These are phyloP conservation scores for Tinospora cordifolia DNA, from an alignment of 164 flowering plant genomes.

Conservation along the genomic window DNA sequence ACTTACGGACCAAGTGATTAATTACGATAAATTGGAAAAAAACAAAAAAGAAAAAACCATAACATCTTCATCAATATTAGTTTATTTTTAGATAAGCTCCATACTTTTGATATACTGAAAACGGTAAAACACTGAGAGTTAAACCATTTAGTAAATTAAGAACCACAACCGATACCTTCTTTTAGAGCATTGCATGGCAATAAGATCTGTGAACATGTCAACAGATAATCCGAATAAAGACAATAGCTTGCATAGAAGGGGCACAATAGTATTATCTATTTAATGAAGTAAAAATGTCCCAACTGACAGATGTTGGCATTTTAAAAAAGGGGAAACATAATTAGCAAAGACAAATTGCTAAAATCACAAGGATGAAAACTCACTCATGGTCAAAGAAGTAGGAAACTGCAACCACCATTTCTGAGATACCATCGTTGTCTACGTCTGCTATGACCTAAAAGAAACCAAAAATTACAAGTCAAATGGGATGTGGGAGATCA, in stretches of 20 bases:
- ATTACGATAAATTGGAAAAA: slow-evolving; percentile 3
- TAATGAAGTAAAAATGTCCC: not conserved
- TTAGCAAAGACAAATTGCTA: not conserved
- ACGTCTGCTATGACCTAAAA: slow-evolving; percentile 92
- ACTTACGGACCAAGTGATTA: slow-evolving; percentile 23
- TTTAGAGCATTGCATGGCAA: slow-evolving; percentile 1
- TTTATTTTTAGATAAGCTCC: not conserved
- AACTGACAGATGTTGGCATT: not conserved
- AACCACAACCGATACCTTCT: not conserved
- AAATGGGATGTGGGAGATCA: not conserved
- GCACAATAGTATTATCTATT: not conserved
- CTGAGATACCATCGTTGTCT: slow-evolving; percentile 85
- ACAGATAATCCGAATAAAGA: not conserved
- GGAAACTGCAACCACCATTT: slow-evolving; percentile 94
- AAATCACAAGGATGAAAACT: slow-evolving; percentile 22
- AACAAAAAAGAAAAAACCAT: no score
- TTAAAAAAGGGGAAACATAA: not conserved
- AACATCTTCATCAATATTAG: not conserved
- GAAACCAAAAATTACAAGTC: slow-evolving; percentile 6
- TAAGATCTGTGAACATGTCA: not conserved
- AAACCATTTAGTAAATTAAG: not conserved
- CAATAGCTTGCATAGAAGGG: not conserved
- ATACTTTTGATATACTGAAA: not conserved
- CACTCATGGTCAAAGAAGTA: slow-evolving; percentile 99
- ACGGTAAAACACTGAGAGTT: not conserved